phyloP scores from a whole-genome alignment of 1,284 basidiomycete species.

The Sporisorium graminicola region DNA sequence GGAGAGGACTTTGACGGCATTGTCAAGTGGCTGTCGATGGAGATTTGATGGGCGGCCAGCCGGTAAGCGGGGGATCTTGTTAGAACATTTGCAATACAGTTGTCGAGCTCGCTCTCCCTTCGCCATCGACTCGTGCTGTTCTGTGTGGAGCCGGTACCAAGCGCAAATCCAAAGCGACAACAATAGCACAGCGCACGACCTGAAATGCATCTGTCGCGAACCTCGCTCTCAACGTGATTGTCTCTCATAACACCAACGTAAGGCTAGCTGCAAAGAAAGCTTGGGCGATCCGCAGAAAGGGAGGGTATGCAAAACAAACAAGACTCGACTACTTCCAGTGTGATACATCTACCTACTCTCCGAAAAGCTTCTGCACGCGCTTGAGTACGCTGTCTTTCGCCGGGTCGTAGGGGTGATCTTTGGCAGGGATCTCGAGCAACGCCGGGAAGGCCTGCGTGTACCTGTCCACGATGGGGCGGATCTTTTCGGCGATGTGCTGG shows the following conservation, averaged over 20 bases:
- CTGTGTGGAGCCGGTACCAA: too few relatives aligned
- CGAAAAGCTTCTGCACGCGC: conserved; percentile 81
- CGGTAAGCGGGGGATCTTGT: too few relatives aligned
- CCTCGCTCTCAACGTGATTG: too few relatives aligned
- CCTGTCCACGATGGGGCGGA: conserved; percentile 91
- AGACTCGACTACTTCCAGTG: not conserved
- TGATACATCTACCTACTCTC: too few relatives aligned
- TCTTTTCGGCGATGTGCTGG: conserved; percentile 79
- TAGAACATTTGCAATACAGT: not conserved
- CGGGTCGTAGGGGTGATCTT: conserved; percentile 80
- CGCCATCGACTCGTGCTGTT: too few relatives aligned
- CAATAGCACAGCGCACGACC: too few relatives aligned
- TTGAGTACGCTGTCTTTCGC: conserved; percentile 96
- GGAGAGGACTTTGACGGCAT: conserved; percentile 38
- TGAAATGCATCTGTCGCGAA: too few relatives aligned
- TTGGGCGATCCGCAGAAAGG: too few relatives aligned
- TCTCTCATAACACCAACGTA: too few relatives aligned
- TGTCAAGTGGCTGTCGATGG: conserved; percentile 41
- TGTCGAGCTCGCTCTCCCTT: not conserved
- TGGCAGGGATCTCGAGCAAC: conserved; percentile 94
- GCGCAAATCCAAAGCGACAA: too few relatives aligned
- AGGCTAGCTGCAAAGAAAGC: too few relatives aligned
- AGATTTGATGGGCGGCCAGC: conserved; percentile 19
- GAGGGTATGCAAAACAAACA: not conserved
- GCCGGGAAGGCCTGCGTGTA: conserved; percentile 97